Evolutionary conservation across 2,329 filamentous ascomycete genomes (phyloP), one percentile per base, ranked within the genome.

Genomic region (Cercospora canescens): DNA sequence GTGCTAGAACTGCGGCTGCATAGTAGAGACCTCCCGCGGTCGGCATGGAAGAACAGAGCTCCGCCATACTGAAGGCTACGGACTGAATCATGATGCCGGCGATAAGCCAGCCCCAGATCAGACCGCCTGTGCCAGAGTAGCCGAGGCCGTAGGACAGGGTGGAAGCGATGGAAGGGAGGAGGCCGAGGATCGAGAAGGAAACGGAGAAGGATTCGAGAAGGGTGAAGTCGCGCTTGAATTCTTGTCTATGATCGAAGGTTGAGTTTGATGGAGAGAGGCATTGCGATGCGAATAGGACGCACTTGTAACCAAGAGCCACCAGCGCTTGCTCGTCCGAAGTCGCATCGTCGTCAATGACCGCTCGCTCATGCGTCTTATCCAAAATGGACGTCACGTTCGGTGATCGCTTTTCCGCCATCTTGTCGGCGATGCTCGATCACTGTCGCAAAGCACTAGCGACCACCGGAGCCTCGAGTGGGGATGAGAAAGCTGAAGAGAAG

Each of bases 21-120:
- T 73, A 78, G 65, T 79, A 78, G 3, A 79, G 71, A 9, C 76
- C 77, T 12, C 68, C 68, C 1, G 87, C 88, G 2, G 72, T 74
- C 8, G 74, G 75, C 76, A 79, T 77, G 30, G 71, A 70, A 28
- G 73, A 75, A 52, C 76, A 77, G 14, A 79, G 67, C 64, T 78
- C 76, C 5, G 77, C 77, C 76, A 79, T 79, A 39, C 72, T 74
- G 59, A 77, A 71, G 14, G 74, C 77, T 14, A 75, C 75, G 12
- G 73, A 64, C 52, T 78, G 77, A 26, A 78, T 78, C 54, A 74
- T 67, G 18, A 74, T 63, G 8, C 71, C 72, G 4, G 77, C 72
- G 41, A 78, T 69, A 18, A 78, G 70, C 75, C 76, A 79, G 26
- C 77, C 77, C 71, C 71, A 77, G 71, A 69, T 68, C 32, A 68